Base-by-base conservation (phyloP, 2,329 filamentous ascomycete genomes). In the Dichotomopilus funicola region DNA sequence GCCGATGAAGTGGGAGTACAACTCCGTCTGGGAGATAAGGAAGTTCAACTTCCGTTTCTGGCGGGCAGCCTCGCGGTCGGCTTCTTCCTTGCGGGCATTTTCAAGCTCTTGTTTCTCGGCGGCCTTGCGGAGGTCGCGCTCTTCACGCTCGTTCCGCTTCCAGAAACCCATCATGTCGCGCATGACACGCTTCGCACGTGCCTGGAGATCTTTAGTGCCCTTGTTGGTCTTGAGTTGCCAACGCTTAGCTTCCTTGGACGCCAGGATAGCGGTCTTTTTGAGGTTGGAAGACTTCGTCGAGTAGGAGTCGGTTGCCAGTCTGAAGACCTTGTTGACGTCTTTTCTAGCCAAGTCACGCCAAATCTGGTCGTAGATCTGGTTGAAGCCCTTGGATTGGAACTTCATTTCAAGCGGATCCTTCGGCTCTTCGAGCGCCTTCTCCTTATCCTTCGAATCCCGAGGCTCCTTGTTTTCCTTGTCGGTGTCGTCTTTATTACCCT, bases 11-110 rank as follows among this genome's bases (percentile, higher is more conserved):
- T 99, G 94, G 43, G 92, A 97, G 77, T 99, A 99, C 50, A 99
- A 80, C 70, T 99, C 94, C 0, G 94, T 99, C 74, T 99, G 94
- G 1, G 92, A 96, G 71, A 99, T 99, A 61, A 99, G 81, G 80
- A 99, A 99, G 74, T 99, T 97, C 70, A 99, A 88, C 77, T 99
- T 99, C 66, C 94, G 86, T 82, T 95, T 96, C 75, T 99, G 94
- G 61, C 94, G 84, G 64, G 95, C 95, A 12, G 94, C 91, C 80
- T 99, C 94, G 62, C 95, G 91, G 65, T 97, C 94, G 5, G 94
- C 94, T 76, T 99, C 94, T 58, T 92, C 91, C 73, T 92, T 95
- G 73, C 94, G 91, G 13, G 94, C 94, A 66, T 94, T 95, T 70
- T 99, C 94, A 48, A 99, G 82, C 74, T 97, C 94, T 70, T 96